Base-by-base conservation (phyloP, 1,139 yeast genomes). In the Geotrichum fermentans region DNA sequence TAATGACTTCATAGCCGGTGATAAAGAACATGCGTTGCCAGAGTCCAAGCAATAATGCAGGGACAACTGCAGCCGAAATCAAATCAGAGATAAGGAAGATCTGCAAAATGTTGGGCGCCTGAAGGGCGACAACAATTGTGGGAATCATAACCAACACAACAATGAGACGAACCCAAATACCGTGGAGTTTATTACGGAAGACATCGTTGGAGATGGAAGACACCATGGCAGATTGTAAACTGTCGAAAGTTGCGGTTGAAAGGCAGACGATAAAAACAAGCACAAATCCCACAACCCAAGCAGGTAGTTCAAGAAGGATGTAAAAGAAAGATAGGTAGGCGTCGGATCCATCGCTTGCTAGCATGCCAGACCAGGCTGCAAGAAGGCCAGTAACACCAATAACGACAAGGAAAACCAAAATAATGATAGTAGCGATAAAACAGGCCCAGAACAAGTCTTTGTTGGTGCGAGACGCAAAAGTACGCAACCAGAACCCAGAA, bases 401-500 rank as follows among this genome's bases (percentile, higher is more conserved):
- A 45, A 88, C 73, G 0, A 86, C 78, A 56, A 82, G 78, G 52
- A 88, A 74, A 18, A 73, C 71, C 51, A 84, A 78, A 39, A 82
- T 72, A 33, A 84, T 75, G 52, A 84, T 62, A 0, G 92, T 76
- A 0, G 96, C 95, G 53, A 89, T 69, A 1, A 81, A 72, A 49
- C 90, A 79, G 20, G 95, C 95, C 58, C 86, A 77, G 66, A 77
- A 68, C 60, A 90, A 73, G 61, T 89, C 96, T 59, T 73, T 79
- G 66, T 88, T 79, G 10, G 89, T 71, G 55, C 79, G 78, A 14
- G 96, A 83, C 3, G 97, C 96, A 72, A 90, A 90, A 0, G 97
- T 85, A 62, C 97, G 75, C 56, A 90, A 71, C 97, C 97, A 90
- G 65, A 89, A 89, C 0, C 96, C 96, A 32, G 95, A 79, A 76